Evolutionary conservation across 2,329 filamentous ascomycete genomes (phyloP), one percentile per base, ranked within the genome.

Genomic region (Diplocarpon rosae): DNA sequence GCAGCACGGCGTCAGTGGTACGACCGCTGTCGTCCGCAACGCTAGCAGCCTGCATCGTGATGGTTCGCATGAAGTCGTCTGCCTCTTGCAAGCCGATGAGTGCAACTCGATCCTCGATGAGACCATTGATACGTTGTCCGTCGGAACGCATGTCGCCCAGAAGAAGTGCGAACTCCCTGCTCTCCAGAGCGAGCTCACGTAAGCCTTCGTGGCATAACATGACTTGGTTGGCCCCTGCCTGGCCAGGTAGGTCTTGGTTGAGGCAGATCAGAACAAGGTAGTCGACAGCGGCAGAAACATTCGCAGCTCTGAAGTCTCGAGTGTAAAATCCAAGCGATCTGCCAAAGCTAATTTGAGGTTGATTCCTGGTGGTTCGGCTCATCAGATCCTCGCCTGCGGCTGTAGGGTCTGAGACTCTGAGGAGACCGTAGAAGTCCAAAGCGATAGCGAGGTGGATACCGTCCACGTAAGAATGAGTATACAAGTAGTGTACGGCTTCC

Each of bases 291-390:
- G 87, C 85, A 46, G 85, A 84, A 6, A 88, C 84, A 58, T 93
- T 82, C 15, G 88, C 89, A 27, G 87, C 86, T 42, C 92, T 83
- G 76, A 98, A 98, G 64, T 95, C 89, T 43, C 84, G 78, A 4
- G 93, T 98, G 69, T 98, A 98, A 63, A 92, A 87, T 33, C 90
- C 93, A 49, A 96, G 72, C 71, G 96, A 85, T 47, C 85, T 83
- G 36, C 86, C 89, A 66, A 96, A 96, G 69, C 92, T 95, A 65
- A 98, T 82, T 62, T 95, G 88, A 5, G 88, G 74, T 51, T 78
- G 71, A 52, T 77, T 75, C 54, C 80, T 76, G 57, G 75, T 83
- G 55, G 78, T 86, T 63, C 78, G 67, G 53, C 71, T 78, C 34
- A 78, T 66, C 37, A 82, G 66, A 56, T 93, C 85, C 59, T 83